Evolutionary conservation across 306 rosid genomes (phyloP).

Genomic region (Alnus rubra): DNA sequence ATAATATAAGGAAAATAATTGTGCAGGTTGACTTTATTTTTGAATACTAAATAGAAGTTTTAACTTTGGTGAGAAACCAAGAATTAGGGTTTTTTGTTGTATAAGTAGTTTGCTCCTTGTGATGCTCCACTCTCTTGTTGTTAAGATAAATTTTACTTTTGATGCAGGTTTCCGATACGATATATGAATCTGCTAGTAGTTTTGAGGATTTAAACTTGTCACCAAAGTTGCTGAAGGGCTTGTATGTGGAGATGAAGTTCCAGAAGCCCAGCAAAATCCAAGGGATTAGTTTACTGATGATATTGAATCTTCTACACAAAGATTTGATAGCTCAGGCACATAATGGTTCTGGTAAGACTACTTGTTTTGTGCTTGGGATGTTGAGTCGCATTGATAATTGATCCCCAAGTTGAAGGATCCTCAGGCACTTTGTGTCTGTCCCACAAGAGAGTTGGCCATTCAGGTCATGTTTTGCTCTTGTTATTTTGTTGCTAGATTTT

Average conservation of each 20-base stretch:
- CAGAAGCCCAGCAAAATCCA: conserved; percentile 91
- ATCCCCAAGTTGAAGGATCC: conserved; percentile 63
- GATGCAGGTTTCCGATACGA: conserved; percentile 73
- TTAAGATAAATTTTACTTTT: conserved; percentile 2
- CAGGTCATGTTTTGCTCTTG: conserved; percentile 48
- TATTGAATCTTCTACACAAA: conserved; percentile 68
- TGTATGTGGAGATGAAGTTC: conserved; percentile 84
- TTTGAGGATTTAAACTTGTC: conserved; percentile 73
- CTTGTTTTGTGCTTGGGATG: conserved; percentile 96
- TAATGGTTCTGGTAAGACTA: conserved; percentile 94
- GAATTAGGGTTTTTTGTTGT: no score
- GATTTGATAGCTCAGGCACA: conserved; percentile 95
- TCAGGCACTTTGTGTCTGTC: conserved; percentile 91
- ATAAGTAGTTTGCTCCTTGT: no score
- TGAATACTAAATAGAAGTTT: no score
- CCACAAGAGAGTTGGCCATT: conserved; percentile 86
- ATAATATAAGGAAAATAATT: no score
- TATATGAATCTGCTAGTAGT: conserved; percentile 73
- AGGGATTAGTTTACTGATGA: conserved; percentile 86
- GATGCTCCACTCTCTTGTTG: neutral
- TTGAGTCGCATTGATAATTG: conserved; percentile 85
- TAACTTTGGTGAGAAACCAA: no score
- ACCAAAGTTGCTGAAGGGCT: conserved; percentile 70
- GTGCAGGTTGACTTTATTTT: no score
- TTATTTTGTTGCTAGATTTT: neutral